These are phyloP conservation scores for Chamaecrista fasciculata DNA, from an alignment of 306 rosid species.

Conservation along the genomic window DNA sequence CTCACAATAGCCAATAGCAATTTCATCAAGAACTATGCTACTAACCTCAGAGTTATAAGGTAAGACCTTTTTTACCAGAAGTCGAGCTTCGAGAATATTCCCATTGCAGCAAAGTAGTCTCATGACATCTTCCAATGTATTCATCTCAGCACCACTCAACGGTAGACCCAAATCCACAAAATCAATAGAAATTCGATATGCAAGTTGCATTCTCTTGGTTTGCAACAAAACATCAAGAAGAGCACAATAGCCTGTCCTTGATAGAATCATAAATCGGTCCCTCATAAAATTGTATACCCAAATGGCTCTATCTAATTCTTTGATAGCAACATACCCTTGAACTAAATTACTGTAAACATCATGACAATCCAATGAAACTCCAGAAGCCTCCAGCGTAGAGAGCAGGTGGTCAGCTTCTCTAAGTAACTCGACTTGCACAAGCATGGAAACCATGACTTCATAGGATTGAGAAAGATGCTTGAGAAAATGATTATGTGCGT, in stretches of 20 bases:
- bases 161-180: constrained; percentile 43
- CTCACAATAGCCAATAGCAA: constrained; percentile 81
- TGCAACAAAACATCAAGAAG: constrained; percentile 52
- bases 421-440: constrained; percentile 53
- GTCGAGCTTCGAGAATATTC: constrained; percentile 71
- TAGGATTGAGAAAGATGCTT: constrained; percentile 47
- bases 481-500: constrained; percentile 29
- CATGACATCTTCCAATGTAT: constrained; percentile 51
- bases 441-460: constrained; percentile 71
- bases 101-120: constrained; percentile 61
- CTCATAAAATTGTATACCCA: constrained; percentile 46
- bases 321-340: constrained; percentile 49
- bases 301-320: constrained; percentile 58
- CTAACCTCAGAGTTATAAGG: constrained; percentile 42
- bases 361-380: constrained; percentile 34
- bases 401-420: constrained; percentile 66
- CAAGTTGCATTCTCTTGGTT: constrained; percentile 46
- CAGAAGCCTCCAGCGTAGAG: constrained; percentile 41
- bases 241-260: constrained; percentile 38
- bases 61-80: constrained; percentile 60
- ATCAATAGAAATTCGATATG: constrained; percentile 45
- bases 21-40: constrained; percentile 50
- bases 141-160: constrained; percentile 44
- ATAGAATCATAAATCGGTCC: constrained; percentile 40
- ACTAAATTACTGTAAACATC: constrained; percentile 45